Conservation (phyloP, 2,329 filamentous ascomycete genomes). For the Paradendryphiella salina region DNA sequence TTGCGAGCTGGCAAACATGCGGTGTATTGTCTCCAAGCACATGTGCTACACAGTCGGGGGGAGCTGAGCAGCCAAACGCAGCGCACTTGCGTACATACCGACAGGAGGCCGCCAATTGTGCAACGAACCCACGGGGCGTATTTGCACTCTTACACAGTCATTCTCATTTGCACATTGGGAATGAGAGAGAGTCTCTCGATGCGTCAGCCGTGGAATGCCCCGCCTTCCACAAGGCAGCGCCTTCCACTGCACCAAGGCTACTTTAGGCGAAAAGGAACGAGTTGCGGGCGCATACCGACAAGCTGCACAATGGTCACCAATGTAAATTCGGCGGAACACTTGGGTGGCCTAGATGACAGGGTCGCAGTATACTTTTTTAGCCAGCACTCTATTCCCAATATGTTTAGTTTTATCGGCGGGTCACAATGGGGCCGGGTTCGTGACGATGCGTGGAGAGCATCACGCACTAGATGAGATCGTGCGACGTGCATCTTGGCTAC, state of each 20-base stretch:
- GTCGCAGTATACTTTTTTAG: neutral
- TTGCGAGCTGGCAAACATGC: conserved; percentile 6
- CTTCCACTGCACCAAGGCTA: neutral
- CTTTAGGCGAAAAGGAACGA: neutral
- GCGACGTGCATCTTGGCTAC: neutral
- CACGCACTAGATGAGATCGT: neutral
- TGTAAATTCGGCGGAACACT: neutral
- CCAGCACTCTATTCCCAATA: neutral
- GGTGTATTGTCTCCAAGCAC: conserved; percentile 7
- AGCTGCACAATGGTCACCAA: neutral
- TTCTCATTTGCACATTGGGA: neutral
- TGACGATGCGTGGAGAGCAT: too few species aligned
- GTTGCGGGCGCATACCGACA: neutral
- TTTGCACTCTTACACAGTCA: neutral
- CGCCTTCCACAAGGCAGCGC: neutral
- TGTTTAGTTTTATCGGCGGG: neutral
- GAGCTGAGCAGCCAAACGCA: neutral
- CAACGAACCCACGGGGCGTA: neutral
- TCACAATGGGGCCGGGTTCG: neutral
- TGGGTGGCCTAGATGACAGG: neutral
- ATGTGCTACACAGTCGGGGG: conserved; percentile 1
- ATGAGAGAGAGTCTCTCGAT: neutral
- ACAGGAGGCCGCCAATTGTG: conserved; percentile 8
- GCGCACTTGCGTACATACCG: neutral
- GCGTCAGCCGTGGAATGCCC: neutral